Evolutionary conservation across 768 basidiomycete genomes (phyloP).

Genomic region (Panaeolus papilionaceus): DNA sequence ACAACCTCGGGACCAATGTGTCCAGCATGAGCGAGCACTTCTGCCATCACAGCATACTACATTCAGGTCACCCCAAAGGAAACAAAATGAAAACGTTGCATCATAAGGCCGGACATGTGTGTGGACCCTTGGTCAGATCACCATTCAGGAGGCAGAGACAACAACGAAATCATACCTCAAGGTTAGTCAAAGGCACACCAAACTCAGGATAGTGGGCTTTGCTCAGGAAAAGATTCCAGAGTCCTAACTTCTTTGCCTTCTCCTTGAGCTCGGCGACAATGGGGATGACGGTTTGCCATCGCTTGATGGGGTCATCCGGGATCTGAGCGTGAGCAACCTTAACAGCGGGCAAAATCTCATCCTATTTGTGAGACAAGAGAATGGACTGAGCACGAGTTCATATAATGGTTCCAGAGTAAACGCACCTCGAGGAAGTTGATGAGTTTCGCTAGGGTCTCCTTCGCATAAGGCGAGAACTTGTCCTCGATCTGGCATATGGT

Average conservation of each 20-base stretch:
- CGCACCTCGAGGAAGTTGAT: conserved; percentile 84
- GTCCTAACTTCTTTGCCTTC: conserved; percentile 85
- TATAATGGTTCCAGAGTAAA: conserved; percentile 6
- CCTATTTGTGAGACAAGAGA: conserved; percentile 46
- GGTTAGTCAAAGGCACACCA: conserved; percentile 90
- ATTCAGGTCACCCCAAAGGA: conserved; percentile 12
- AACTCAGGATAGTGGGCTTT: conserved; percentile 90
- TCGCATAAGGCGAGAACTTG: conserved; percentile 91
- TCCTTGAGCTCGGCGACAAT: conserved; percentile 84
- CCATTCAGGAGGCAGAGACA: background rate
- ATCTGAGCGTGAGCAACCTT: conserved; percentile 83
- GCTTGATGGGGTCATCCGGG: conserved; percentile 70
- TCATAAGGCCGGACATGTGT: conserved; percentile 6
- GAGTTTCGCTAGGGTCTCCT: conserved; percentile 84
- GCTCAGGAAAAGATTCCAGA: conserved; percentile 98
- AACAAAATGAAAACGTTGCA: background rate
- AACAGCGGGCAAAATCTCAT: conserved; percentile 85
- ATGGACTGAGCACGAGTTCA: background rate
- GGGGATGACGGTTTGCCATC: conserved; percentile 88
- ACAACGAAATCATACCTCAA: conserved; percentile 66
- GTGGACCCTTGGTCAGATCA: background rate
- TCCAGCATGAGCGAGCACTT: conserved; percentile 85
- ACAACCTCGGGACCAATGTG: conserved; percentile 85
- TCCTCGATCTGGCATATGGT: conserved; percentile 70
- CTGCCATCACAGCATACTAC: conserved; percentile 98